These are phyloP conservation scores for Arxiozyma heterogenica DNA, from an alignment of 1,139 yeast species.

Conservation along the genomic window DNA sequence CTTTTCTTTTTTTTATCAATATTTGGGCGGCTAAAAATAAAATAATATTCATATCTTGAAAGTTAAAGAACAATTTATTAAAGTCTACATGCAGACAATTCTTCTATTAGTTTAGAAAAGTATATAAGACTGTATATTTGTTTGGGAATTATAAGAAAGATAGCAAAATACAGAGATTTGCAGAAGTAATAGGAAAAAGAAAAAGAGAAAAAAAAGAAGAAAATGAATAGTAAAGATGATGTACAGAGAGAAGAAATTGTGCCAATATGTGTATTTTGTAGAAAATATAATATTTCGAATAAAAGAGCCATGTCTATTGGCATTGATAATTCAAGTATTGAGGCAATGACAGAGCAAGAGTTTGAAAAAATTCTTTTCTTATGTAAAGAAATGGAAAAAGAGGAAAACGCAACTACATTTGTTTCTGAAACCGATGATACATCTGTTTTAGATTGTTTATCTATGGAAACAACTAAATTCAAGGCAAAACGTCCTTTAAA, in stretches of 20 bases:
- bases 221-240: neutral
- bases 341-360: slow-evolving; percentile 4
- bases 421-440: neutral
- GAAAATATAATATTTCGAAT: slow-evolving; percentile 11
- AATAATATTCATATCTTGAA: neutral
- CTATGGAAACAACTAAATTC: neutral
- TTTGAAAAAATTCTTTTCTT: slow-evolving; percentile 2
- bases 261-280: slow-evolving; percentile 12
- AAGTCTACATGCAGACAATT: neutral
- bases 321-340: slow-evolving; percentile 9
- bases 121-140: neutral
- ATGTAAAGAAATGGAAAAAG: neutral
- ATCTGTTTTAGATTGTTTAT: too few relatives aligned
- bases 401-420: neutral
- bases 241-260: slow-evolving; percentile 9
- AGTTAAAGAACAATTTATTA: neutral
- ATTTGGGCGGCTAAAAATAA: neutral
- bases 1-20: too few relatives aligned
- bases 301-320: slow-evolving; percentile 9
- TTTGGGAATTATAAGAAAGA: neutral
- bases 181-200: neutral
- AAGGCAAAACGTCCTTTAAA: neutral
- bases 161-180: too few relatives aligned
- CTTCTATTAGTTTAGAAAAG: too few relatives aligned
- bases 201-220: too few relatives aligned